Percentiles rank a stretch among this genome's conserved stretches.
These are phyloP conservation scores for Prunus fruticosa DNA, from an alignment of 306 rosid species.

Conservation along the genomic window DNA sequence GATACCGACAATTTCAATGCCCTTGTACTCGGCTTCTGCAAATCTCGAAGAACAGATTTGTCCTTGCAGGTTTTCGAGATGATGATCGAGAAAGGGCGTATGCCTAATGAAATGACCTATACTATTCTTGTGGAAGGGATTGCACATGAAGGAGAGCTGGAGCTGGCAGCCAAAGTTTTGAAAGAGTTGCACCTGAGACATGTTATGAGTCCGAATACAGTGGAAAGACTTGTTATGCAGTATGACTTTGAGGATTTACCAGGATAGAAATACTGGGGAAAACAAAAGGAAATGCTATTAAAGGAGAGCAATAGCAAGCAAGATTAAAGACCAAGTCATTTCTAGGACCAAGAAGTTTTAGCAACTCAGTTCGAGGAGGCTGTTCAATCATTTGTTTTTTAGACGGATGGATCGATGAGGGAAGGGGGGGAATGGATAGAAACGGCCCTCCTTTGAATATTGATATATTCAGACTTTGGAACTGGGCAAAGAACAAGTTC, in stretches of 20 bases:
- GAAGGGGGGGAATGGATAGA: neutral
- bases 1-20: constrained; percentile 74
- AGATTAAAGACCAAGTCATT: neutral
- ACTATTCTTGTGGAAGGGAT: constrained; percentile 80
- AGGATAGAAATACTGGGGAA: constrained; percentile 14
- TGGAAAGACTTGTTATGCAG: constrained; percentile 74
- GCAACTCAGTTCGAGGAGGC: neutral
- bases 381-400: neutral
- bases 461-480: neutral
- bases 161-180: constrained; percentile 56
- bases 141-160: constrained; percentile 62
- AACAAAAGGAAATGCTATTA: neutral
- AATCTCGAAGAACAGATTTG: constrained; percentile 56
- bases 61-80: constrained; percentile 57
- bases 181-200: constrained; percentile 51
- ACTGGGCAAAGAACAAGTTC: neutral
- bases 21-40: constrained; percentile 73
- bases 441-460: neutral
- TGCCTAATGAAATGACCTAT: constrained; percentile 79
- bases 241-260: constrained; percentile 53
- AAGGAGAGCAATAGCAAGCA: neutral
- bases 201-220: constrained; percentile 60
- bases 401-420: neutral
- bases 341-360: neutral
- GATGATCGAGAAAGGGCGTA: constrained; percentile 64